A percentile compares a stretch with the other conserved stretches of the same genome.
Conservation (phyloP, 768 basidiomycete genomes). For the Chiua virens region DNA sequence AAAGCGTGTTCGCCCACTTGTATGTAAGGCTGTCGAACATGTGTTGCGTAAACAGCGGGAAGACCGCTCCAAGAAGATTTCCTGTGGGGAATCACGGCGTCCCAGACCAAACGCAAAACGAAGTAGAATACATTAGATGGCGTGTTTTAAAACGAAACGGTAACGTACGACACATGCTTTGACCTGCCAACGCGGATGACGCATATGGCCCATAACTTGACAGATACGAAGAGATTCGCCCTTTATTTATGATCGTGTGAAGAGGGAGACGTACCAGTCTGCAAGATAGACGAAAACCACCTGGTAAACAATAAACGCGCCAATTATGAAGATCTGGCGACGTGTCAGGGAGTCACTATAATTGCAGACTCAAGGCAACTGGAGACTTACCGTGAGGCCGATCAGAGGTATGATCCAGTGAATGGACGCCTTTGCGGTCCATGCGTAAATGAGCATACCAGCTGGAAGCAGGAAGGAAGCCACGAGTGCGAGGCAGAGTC, state of each 20-base stretch:
- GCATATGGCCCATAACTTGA: slow-evolving; percentile 58
- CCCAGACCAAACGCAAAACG: slow-evolving; percentile 7
- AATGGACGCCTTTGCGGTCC: slow-evolving; percentile 54
- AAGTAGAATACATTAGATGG: slow-evolving; percentile 14
- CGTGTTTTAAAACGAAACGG: background rate
- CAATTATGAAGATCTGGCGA: slow-evolving; percentile 47
- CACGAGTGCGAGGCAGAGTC: slow-evolving; percentile 56
- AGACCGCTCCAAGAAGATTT: slow-evolving; percentile 50
- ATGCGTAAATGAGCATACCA: slow-evolving; percentile 74
- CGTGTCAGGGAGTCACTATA: slow-evolving; percentile 1
- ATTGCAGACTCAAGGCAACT: no score
- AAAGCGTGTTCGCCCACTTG: slow-evolving; percentile 60
- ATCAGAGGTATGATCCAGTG: slow-evolving; percentile 54
- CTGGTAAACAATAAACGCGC: slow-evolving; percentile 55
- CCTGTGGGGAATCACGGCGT: slow-evolving; percentile 31
- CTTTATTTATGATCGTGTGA: background rate
- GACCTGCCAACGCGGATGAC: slow-evolving; percentile 67
- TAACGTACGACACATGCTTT: slow-evolving; percentile 55
- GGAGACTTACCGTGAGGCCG: slow-evolving; percentile 24
- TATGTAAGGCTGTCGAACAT: slow-evolving; percentile 59
- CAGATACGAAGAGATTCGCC: background rate
- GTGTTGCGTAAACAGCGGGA: slow-evolving; percentile 61
- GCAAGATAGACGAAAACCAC: slow-evolving; percentile 61
- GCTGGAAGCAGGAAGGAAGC: slow-evolving; percentile 53
- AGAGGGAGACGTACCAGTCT: slow-evolving; percentile 47